phyloP scores from a whole-genome alignment of 176 grass and related monocot genomes.

The Musa beccarii region DNA sequence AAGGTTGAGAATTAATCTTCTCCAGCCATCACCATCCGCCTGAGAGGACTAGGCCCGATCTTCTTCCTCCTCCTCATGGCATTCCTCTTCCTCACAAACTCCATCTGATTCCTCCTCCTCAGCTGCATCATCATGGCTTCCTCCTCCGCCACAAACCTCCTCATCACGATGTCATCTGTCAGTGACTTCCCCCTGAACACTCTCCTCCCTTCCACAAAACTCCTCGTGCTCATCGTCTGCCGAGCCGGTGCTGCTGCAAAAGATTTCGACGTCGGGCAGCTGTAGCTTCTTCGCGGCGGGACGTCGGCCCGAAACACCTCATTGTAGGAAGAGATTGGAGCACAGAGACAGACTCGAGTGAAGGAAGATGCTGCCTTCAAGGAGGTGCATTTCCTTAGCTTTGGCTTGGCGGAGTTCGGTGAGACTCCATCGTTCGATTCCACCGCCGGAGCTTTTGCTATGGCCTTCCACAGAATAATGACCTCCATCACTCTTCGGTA shows the following conservation, averaged over 20 bases:
- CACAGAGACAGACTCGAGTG: constrained; percentile 89
- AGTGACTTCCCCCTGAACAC: constrained; percentile 94
- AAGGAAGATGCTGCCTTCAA: constrained; percentile 84
- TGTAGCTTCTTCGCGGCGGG: constrained; percentile 75
- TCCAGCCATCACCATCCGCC: constrained; percentile 55
- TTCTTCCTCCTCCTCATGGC: constrained; percentile 60
- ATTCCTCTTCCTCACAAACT: constrained; percentile 73
- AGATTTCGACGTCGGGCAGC: constrained; percentile 49
- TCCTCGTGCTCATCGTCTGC: background rate
- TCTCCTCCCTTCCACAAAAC: constrained; percentile 24
- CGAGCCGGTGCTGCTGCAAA: constrained; percentile 12
- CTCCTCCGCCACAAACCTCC: constrained; percentile 88
- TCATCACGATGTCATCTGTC: constrained; percentile 78
- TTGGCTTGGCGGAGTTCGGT: constrained; percentile 4
- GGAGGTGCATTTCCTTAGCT: constrained; percentile 77
- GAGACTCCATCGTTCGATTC: background rate
- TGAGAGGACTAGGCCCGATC: constrained; percentile 69
- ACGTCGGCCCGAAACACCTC: constrained; percentile 64
- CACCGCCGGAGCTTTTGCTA: constrained; percentile 5
- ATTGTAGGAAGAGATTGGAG: constrained; percentile 89
- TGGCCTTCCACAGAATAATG: constrained; percentile 52
- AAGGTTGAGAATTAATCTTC: constrained; percentile 5
- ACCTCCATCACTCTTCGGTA: constrained; percentile 60
- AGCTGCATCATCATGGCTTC: constrained; percentile 64
- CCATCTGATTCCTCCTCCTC: constrained; percentile 71